Conservation (phyloP, 2,329 filamentous ascomycete species). For the Tolypocladium amazonense region DNA sequence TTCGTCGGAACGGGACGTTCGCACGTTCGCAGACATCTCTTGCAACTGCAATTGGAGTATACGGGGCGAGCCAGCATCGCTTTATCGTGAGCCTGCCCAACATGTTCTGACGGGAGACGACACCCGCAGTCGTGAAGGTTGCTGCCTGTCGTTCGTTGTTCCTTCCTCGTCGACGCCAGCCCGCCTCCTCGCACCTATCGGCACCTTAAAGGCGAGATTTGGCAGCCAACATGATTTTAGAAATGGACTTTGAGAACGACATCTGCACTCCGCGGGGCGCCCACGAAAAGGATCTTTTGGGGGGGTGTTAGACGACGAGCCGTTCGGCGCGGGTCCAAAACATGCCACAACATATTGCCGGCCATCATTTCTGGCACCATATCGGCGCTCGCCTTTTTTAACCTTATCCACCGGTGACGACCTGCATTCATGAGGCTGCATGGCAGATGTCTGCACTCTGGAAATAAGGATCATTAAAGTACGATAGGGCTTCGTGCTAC, state of each 20-base stretch:
- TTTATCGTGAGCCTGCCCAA: not conserved
- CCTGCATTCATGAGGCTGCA: slow-evolving; percentile 17
- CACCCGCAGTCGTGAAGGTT: not conserved
- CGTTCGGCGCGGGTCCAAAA: slow-evolving; percentile 1
- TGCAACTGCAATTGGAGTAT: not conserved
- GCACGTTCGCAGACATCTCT: not conserved
- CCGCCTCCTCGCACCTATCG: not conserved
- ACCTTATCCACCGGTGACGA: slow-evolving; percentile 9
- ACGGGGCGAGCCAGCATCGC: not conserved
- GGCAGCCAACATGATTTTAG: not conserved
- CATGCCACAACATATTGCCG: slow-evolving; percentile 8
- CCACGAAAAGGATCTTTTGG: too few relatives aligned
- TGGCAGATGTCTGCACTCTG: slow-evolving; percentile 16
- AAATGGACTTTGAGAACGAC: not conserved
- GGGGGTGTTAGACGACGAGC: too few relatives aligned
- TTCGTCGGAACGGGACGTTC: not conserved
- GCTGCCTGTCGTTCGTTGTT: not conserved
- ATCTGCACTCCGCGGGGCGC: too few relatives aligned
- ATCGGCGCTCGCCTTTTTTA: too few relatives aligned
- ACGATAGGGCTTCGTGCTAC: not conserved
- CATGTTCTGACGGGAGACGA: not conserved
- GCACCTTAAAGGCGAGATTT: not conserved
- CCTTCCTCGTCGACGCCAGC: not conserved
- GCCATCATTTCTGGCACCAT: too few relatives aligned
- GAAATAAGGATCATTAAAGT: slow-evolving; percentile 9